Conservation (phyloP, 495 filamentous ascomycete species). For the Cetradonia linearis region DNA sequence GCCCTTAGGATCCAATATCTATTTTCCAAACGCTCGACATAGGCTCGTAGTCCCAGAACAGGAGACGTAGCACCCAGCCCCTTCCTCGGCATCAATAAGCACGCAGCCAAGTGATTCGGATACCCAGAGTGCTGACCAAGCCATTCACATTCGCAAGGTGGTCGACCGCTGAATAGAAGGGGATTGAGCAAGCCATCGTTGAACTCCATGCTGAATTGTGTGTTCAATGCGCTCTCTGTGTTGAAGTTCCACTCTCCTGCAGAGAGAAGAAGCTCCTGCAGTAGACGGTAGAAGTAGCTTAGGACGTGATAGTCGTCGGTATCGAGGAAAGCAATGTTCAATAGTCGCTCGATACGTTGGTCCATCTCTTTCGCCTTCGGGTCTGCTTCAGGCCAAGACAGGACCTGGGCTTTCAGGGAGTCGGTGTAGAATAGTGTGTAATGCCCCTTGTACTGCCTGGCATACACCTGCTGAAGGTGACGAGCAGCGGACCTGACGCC, state of each 20-base stretch:
- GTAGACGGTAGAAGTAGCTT: slow-evolving; percentile 19
- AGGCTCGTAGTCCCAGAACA: slow-evolving; percentile 6
- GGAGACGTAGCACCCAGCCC: neutral
- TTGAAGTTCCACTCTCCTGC: neutral
- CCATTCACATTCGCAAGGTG: slow-evolving; percentile 23
- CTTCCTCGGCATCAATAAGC: neutral
- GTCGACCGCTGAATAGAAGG: neutral
- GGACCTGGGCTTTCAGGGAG: neutral
- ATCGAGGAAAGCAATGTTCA: slow-evolving; percentile 22
- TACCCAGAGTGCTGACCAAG: neutral
- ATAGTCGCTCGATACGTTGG: slow-evolving; percentile 19
- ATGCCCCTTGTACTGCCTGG: slow-evolving; percentile 6
- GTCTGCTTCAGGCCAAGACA: slow-evolving; percentile 16
- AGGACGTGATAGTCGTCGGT: slow-evolving; percentile 9
- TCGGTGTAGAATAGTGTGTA: slow-evolving; percentile 18
- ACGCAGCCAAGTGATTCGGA: neutral
- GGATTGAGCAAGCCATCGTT: slow-evolving; percentile 5
- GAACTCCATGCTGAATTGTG: slow-evolving; percentile 21
- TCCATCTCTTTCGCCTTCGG: slow-evolving; percentile 18
- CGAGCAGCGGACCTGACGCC: slow-evolving; percentile 10
- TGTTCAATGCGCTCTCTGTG: neutral
- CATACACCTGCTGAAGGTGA: slow-evolving; percentile 16
- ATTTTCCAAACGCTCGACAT: slow-evolving; percentile 28
- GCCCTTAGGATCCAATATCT: slow-evolving; percentile 35
- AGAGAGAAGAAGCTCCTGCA: slow-evolving; percentile 13